phyloP scores from a whole-genome alignment of 768 basidiomycete species.

The Cyathus striatus region DNA sequence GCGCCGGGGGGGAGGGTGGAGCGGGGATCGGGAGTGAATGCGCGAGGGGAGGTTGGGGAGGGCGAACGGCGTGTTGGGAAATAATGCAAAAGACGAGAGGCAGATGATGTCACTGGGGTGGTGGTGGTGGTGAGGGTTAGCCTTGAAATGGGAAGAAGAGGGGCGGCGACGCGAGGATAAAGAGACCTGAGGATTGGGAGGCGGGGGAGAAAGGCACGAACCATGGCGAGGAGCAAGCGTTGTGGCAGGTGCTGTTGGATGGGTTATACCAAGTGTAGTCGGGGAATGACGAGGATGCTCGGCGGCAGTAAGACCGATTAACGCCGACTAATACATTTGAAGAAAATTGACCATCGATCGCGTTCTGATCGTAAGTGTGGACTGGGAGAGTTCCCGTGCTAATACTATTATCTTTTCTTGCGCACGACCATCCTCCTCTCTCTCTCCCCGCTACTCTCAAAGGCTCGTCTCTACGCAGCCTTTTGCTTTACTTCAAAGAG shows the following conservation, averaged over 20 bases:
- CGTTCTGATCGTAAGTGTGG: neutral
- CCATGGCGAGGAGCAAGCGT: no score
- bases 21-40: slow-evolving; percentile 7
- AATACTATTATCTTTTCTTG: neutral
- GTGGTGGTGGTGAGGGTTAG: slow-evolving; percentile 21
- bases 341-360: neutral
- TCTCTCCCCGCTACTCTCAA: neutral
- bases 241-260: no score
- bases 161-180: slow-evolving; percentile 36
- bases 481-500: slow-evolving; percentile 7
- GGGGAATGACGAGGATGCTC: no score
- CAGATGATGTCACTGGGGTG: slow-evolving; percentile 18
- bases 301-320: no score
- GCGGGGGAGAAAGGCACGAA: slow-evolving; percentile 36
- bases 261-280: no score
- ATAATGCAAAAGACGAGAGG: slow-evolving; percentile 46
- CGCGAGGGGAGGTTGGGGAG: slow-evolving; percentile 18
- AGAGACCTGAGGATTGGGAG: slow-evolving; percentile 41
- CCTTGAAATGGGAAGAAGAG: slow-evolving; percentile 44
- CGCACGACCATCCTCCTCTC: neutral
- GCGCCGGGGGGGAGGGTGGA: slow-evolving; percentile 41
- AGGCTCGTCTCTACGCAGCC: neutral
- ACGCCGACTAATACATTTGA: neutral
- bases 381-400: slow-evolving; percentile 6
- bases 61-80: slow-evolving; percentile 42